These are phyloP conservation scores for Aphanomyces stellatus DNA, from an alignment of 352 stramenopile species.

Conservation along the genomic window DNA sequence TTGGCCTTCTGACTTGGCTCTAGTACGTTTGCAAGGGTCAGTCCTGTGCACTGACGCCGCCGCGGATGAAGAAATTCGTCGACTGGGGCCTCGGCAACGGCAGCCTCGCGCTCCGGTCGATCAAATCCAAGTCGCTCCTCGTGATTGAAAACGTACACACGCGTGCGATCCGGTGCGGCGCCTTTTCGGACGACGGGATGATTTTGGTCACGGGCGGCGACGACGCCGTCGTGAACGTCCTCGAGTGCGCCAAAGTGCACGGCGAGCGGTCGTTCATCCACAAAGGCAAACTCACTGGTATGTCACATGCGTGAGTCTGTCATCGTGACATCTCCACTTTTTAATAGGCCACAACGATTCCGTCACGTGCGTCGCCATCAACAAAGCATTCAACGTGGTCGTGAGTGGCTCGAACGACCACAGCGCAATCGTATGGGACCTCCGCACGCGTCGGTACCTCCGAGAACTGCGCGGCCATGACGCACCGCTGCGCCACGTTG, in stretches of 20 bases:
- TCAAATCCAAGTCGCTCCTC: conserved; percentile 48
- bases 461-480: conserved; percentile 51
- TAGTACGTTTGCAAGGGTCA: conserved; percentile 37
- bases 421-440: conserved; percentile 58
- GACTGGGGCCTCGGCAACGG: conserved; percentile 47
- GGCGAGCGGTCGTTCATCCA: conserved; percentile 60
- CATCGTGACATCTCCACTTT: no score
- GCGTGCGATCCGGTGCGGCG: conserved; percentile 41
- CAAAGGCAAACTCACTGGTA: conserved; percentile 42
- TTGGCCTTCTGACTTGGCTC: neutral
- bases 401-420: conserved; percentile 48
- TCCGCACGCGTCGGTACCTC: conserved; percentile 45
- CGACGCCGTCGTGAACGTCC: conserved; percentile 62
- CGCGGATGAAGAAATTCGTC: conserved; percentile 63
- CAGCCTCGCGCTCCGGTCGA: conserved; percentile 57
- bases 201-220: conserved; percentile 54
- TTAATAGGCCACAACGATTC: conserved; percentile 40
- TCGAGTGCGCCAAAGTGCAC: conserved; percentile 51
- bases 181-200: conserved; percentile 48
- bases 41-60: conserved; percentile 48
- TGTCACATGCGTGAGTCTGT: no score
- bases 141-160: conserved; percentile 57
- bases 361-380: conserved; percentile 54
- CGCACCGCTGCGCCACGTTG: conserved; percentile 38
- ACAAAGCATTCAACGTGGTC: conserved; percentile 65